Evolutionary conservation across 2,329 filamentous ascomycete genomes (phyloP), one percentile per base, ranked within the genome.

Genomic region (Fusarium luffae): DNA sequence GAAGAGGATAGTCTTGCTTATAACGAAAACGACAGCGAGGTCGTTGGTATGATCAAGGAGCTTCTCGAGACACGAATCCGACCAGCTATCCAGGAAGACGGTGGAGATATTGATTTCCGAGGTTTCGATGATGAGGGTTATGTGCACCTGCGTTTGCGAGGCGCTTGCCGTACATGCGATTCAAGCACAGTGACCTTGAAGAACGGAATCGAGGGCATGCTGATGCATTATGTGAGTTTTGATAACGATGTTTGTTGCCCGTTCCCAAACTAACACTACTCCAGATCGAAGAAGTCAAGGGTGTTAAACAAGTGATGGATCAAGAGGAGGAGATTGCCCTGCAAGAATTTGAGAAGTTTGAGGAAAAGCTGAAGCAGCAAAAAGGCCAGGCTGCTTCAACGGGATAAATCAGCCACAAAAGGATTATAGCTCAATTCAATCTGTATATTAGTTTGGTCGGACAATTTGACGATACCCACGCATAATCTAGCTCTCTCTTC

Each of bases 11-110:
- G 89, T 64, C 83, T 97, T 54, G 88, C 88, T 23, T 97, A 95
- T 79, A 90, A 95, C 74, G 94, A 97, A 77, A 91, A 97, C 68
- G 96, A 99, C 78, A 91, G 90, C 71, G 96, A 99, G 81, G 93
- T 98, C 13, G 92, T 99, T 11, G 92, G 93, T 63, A 98, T 98
- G 96, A 98, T 99, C 82, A 97, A 98, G 83, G 96, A 99, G 82
- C 84, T 99, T 32, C 85, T 99, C 37, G 96, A 99, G 81, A 99
- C 96, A 27, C 87, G 96, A 67, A 97, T 99, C 76, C 88, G 96
- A 44, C 96, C 96, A 1, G 93, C 95, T 2, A 99, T 99, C 68
- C 96, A 98, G 80, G 96, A 98, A 79, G 96, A 99, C 74, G 96
- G 96, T 49, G 96, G 96, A 47, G 96, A 99, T 79, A 98, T 99